Base-by-base conservation (phyloP, 352 stramenopile genomes). In the Phytophthora litchii region DNA sequence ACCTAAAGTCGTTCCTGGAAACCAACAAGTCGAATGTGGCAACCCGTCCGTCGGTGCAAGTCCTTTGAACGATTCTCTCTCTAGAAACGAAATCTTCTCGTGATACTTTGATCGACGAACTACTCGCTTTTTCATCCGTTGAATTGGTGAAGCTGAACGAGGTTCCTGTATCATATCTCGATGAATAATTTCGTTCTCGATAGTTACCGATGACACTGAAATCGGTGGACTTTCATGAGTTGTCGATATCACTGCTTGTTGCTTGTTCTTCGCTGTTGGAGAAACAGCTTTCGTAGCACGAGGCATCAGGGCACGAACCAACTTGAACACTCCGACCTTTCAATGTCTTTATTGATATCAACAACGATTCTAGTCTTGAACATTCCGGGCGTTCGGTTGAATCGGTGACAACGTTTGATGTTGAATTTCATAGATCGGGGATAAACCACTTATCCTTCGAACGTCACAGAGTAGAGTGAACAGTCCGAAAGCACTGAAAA, bases 401-500 rank as follows among this genome's bases (percentile, higher is more conserved):
- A 78, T 44, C 1, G 64, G 58, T 37, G 74, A 63, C 9, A 83
- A 40, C 3, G 50, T 49, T 23, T 48, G 54, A 36, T 62, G 76
- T 3, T 56, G 60, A 5, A 86, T 70, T 34, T 80, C 60, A 0
- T 78, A 32, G 1, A 40, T 72, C 9, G 76, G 76, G 3, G 78
- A 91, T 3, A 49, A 62, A 3, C 46, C 49, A 1, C 38, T 62
- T 1, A 79, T 36, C 57, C 82, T 74, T 3, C 81, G 75, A 34
- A 88, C 70, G 21, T 91, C 81, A 36, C 71, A 89, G 13, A 89
- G 53, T 3, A 91, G 43, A 0, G 79, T 89, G 55, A 87, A 87
- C 3, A 88, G 16, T 16, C 70, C 70, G 7, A 91, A 74, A 0
- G 61, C 14, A 4, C 67, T 78, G 20, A 77, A 80, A 1, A 89